Percentiles rank a stretch among this genome's conserved stretches.
Conservation (phyloP, 495 filamentous ascomycete genomes). For the Pseudoneurospora amorphoporcata region DNA sequence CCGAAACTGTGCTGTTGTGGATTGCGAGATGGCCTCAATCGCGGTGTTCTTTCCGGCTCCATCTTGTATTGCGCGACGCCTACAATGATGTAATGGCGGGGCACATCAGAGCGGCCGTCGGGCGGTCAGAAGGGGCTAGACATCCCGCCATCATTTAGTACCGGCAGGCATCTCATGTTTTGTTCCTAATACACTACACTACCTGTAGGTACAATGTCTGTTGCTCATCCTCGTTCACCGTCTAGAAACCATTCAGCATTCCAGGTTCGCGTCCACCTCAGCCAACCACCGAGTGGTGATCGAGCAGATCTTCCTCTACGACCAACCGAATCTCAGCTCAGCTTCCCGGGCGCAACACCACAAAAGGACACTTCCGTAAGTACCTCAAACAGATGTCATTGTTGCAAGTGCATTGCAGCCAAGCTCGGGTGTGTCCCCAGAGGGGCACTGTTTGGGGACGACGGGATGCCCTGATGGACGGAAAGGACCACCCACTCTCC, state of each 20-base stretch:
- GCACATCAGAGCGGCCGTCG: background rate
- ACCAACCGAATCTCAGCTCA: background rate
- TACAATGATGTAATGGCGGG: conserved; percentile 15
- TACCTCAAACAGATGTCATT: background rate
- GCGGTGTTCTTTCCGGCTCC: background rate
- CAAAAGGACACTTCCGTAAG: background rate
- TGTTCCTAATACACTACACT: background rate
- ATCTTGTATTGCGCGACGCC: background rate
- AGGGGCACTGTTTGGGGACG: background rate
- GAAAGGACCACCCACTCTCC: background rate
- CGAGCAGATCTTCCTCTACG: background rate
- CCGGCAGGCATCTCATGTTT: background rate
- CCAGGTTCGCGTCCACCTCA: background rate
- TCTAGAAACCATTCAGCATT: background rate
- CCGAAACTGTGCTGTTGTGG: background rate
- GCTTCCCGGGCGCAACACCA: background rate
- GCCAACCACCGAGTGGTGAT: background rate
- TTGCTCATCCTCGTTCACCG: background rate
- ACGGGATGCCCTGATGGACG: background rate
- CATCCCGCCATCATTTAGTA: background rate
- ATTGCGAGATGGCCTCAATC: background rate
- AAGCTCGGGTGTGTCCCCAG: background rate
- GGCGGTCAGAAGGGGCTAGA: background rate
- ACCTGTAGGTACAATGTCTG: no score
- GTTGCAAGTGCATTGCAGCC: background rate